Percentiles rank a stretch among this genome's conserved stretches.
Evolutionary conservation across 768 basidiomycete genomes (phyloP).

Genomic region (Suillus occidentalis): DNA sequence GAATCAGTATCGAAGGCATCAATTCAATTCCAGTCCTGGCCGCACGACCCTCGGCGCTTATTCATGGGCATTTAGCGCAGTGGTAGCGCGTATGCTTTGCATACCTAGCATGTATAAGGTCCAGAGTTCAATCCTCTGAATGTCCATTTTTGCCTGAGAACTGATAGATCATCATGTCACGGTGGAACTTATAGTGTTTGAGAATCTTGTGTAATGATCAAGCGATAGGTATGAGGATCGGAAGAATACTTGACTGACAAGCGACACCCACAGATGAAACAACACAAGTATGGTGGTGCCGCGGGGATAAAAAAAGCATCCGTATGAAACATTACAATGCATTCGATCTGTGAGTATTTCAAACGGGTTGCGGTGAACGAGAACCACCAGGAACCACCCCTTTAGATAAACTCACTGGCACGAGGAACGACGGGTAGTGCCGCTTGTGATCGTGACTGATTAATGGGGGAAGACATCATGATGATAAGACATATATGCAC

Average conservation of each 20-base stretch:
- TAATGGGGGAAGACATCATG: background rate
- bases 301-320: background rate
- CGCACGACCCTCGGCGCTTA: background rate
- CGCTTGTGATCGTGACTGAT: background rate
- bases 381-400: background rate
- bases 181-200: background rate
- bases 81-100: conserved; percentile 48
- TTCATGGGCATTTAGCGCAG: conserved; percentile 31
- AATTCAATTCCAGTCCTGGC: too few species aligned
- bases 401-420: background rate
- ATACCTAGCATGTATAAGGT: conserved; percentile 38
- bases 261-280: background rate
- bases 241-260: background rate
- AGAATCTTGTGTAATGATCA: background rate
- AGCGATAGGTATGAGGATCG: background rate
- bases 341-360: background rate
- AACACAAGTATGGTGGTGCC: background rate
- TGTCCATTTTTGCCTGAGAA: conserved; percentile 29
- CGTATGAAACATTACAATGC: background rate
- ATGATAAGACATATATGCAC: background rate
- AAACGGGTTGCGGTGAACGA: background rate
- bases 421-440: background rate
- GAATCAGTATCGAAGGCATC: background rate
- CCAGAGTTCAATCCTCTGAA: conserved; percentile 46
- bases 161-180: background rate